phyloP scores from a whole-genome alignment of 108 stramenopile genomes.

The Pseudonitzschia delicatissima region DNA sequence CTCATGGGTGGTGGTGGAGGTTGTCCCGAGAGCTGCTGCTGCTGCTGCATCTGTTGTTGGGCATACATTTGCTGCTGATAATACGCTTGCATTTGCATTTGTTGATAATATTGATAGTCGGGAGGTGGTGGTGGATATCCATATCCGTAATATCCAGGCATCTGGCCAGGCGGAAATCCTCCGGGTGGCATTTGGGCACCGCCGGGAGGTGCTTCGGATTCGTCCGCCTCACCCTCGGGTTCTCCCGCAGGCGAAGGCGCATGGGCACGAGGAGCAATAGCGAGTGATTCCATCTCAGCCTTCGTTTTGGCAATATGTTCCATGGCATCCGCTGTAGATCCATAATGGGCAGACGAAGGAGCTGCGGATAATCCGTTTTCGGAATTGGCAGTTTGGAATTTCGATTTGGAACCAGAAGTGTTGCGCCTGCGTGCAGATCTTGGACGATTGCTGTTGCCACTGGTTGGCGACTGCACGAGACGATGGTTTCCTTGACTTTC shows the following conservation, averaged over 20 bases:
- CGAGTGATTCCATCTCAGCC: neutral
- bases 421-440: conserved; percentile 20
- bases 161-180: conserved; percentile 6
- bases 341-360: conserved; percentile 7
- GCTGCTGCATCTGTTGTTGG: conserved; percentile 18
- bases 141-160: conserved; percentile 4
- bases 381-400: conserved; percentile 18
- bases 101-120: conserved; percentile 19
- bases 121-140: conserved; percentile 10
- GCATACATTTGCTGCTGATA: conserved; percentile 27
- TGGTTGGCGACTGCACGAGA: too few relatives aligned
- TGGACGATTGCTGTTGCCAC: conserved; percentile 3
- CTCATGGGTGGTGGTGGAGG: neutral
- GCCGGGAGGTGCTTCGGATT: neutral
- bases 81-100: conserved; percentile 29
- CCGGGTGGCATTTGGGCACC: neutral
- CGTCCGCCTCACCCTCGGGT: neutral
- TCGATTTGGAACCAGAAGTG: conserved; percentile 4
- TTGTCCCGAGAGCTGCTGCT: neutral
- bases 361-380: conserved; percentile 18
- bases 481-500: neutral
- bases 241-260: conserved; percentile 27
- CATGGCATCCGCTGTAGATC: conserved; percentile 10
- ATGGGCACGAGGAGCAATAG: neutral
- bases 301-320: neutral